Base-by-base conservation (phyloP, 1,139 yeast genomes). In the Hyphopichia fennica region DNA sequence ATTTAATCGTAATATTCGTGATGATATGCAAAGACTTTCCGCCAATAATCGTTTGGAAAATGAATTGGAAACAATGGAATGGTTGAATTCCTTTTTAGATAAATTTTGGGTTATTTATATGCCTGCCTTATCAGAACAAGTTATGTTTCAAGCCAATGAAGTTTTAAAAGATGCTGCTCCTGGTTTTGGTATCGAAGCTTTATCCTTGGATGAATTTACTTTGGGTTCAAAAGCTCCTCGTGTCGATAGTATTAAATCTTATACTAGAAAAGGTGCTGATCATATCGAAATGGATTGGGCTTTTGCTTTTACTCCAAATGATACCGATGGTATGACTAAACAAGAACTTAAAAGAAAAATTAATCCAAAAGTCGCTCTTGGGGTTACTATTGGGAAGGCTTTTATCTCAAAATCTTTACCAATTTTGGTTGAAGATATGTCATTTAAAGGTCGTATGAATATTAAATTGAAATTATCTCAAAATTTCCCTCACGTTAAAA, bases 101-200 rank as follows among this genome's bases (percentile, higher is more conserved):
- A 87, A 86, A 60, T 85, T 87, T 56, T 87, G 95, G 95, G 87
- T 84, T 43, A 84, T 86, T 49, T 86, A 86, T 54, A 86, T 87
- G 95, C 93, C 93, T 34, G 88, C 87, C 0, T 69, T 87, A 42
- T 82, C 89, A n/a, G 87, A 84, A 53, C 82, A 80, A 60, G 93
- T 86, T 23, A 75, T 81, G 64, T 77, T 74, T 41, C 79, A 77
- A 54, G 84, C 88, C 15, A 85, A 84, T 53, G 82, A 79, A 34
- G 71, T 77, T 23, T 66, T 87, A 58, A 79, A 81, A 43, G 90
- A 80, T 54, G 81, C 81, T 49, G 88, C 86, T 13, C 93, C 95
- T 15, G 95, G 95, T 34, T 82, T 80, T 57, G 93, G 93, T 57
- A 85, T 87, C 53, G 90, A 84, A 46, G 82, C 81, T 8, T 62